phyloP scores from a whole-genome alignment of 768 basidiomycete genomes.

The Pilatotrama ljubarskyi region DNA sequence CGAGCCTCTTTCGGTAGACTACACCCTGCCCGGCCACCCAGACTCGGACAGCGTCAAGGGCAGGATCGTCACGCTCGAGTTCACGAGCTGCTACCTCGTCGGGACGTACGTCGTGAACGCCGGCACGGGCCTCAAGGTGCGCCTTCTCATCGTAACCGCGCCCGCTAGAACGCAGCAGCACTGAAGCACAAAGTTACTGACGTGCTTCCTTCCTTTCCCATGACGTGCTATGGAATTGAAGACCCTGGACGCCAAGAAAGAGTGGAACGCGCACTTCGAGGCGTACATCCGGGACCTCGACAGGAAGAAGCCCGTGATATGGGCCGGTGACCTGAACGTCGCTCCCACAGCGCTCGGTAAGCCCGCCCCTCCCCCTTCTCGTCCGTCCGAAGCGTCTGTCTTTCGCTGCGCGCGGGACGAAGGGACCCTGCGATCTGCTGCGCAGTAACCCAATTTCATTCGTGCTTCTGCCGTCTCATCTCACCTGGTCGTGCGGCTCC shows the following conservation, averaged over 20 bases:
- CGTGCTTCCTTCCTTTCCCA: not conserved
- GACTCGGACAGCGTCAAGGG: constrained; percentile 65
- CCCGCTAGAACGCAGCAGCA: not conserved
- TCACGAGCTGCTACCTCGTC: constrained; percentile 63
- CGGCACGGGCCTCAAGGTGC: constrained; percentile 71
- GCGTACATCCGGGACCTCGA: constrained; percentile 71
- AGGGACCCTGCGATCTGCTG: not conserved
- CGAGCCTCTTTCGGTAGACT: constrained; percentile 65
- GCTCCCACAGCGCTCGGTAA: constrained; percentile 74
- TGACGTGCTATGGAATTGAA: constrained; percentile 30
- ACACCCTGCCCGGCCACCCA: constrained; percentile 75
- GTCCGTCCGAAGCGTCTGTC: not conserved
- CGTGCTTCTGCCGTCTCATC: not conserved
- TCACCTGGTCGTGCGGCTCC: not conserved
- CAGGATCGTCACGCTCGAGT: constrained; percentile 82
- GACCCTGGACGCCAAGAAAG: constrained; percentile 75
- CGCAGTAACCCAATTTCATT: not conserved
- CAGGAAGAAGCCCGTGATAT: constrained; percentile 80
- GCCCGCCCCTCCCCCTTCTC: not conserved
- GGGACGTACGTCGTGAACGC: constrained; percentile 88
- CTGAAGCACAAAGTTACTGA: not conserved
- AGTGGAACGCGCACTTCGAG: constrained; percentile 80
- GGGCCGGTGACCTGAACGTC: constrained; percentile 87
- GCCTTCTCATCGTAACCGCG: not conserved
- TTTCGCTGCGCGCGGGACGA: not conserved